Evolutionary conservation across 768 basidiomycete genomes (phyloP), one percentile per base, ranked within the genome.

Genomic region (Macrolepiota dolichaula): DNA sequence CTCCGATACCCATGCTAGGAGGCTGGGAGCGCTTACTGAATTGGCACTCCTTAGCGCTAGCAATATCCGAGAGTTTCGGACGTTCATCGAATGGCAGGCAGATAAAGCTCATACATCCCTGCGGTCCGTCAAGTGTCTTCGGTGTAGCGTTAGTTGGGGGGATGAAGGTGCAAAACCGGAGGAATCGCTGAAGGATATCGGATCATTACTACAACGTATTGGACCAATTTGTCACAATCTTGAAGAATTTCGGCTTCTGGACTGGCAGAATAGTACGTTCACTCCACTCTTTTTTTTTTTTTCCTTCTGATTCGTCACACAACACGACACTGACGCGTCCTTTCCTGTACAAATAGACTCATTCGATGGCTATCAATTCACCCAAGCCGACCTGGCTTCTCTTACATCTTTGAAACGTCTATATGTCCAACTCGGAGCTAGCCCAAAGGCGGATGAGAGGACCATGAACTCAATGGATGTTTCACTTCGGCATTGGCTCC

Each of bases 181-280:
- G 17, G 62, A 88, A 74, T 46, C 83, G 82, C 40, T 80, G 76
- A 53, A 86, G 73, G 68, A 88, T 77, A 49, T 83, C 78, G 50
- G 83, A 77, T 3, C 82, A 79, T 69, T 86, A 72, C 51, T 72
- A 69, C 6, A 73, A 22, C 29, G 35, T 9, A 22, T 60, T 37
- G 59, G 59, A 6, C 19, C 29, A 11, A n/a, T 54, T 38, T 35
- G 37, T 37, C 19, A 4, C 15, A 15, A 27, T 25, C 51, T 60
- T 35, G 51, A 54, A 15, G 59, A 60, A 32, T 37, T 60, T 22
- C 51, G 35, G 13, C 25, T 60, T 19, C 35, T 37, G 25, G 59
- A 60, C 44, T 60, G 51, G 59, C 59, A 54, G 11, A 53, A 46
- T 5, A 47, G 59, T 60, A 46, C 29, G 59, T 54, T 42, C 25